Evolutionary conservation across 192 early-diverging fungal genomes (phyloP).

Genomic region (Coemansia sp.): DNA sequence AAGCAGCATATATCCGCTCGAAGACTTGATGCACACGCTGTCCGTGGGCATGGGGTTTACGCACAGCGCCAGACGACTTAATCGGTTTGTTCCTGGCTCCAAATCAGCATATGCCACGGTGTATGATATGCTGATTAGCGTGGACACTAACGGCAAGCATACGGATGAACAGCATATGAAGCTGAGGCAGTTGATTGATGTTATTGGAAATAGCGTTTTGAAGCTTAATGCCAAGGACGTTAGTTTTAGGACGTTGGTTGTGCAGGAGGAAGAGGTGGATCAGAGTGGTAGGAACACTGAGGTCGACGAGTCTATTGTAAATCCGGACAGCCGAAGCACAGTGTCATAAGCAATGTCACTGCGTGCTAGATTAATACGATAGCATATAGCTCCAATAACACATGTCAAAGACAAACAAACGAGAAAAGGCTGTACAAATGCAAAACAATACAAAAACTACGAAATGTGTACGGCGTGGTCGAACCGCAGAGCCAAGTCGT

Average conservation of each 20-base stretch:
- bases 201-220: constrained; percentile 37
- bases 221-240: constrained; percentile 28
- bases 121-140: constrained; percentile 42
- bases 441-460: neutral
- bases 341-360: neutral
- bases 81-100: constrained; percentile 20
- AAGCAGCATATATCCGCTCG: constrained; percentile 41
- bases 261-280: constrained; percentile 35
- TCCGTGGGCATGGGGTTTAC: constrained; percentile 24
- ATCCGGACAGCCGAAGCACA: neutral
- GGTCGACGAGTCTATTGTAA: neutral
- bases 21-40: constrained; percentile 38
- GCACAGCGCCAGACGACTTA: constrained; percentile 29
- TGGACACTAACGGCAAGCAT: constrained; percentile 41
- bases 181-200: constrained; percentile 23
- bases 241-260: constrained; percentile 23
- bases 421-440: neutral
- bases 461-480: constrained; percentile 16
- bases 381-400: too few species aligned
- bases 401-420: too few species aligned
- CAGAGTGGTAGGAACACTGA: neutral
- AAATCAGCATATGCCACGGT: constrained; percentile 30
- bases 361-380: too few species aligned
- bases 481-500: constrained; percentile 17
- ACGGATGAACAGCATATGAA: constrained; percentile 36